A percentile compares a stretch with the other conserved stretches of the same genome.
Conservation (phyloP, 371 early-diverging fungal species). For the Thermomucor indicae-seudaticae region DNA sequence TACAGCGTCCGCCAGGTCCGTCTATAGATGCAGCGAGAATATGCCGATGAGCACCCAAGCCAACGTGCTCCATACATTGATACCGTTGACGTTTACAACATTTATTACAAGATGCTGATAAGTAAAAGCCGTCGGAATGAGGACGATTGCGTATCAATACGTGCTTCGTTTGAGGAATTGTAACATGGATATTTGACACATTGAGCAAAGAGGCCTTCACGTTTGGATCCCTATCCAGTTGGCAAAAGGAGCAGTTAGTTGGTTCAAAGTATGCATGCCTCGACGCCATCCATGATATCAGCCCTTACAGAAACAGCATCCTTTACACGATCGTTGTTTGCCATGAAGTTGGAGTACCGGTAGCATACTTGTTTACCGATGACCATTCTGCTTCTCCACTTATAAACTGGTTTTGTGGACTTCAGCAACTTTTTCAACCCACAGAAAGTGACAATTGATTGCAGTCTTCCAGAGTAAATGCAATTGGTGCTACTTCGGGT, state of each 20-base stretch:
- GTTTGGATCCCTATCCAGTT: not conserved
- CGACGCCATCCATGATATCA: slow-evolving; percentile 3
- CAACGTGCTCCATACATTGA: not conserved
- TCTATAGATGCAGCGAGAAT: too few relatives aligned
- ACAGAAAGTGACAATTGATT: not conserved
- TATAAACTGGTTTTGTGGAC: not conserved
- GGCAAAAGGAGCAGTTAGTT: not conserved
- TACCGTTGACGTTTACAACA: not conserved
- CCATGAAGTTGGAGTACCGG: not conserved
- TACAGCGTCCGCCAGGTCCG: too few relatives aligned
- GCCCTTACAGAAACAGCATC: not conserved
- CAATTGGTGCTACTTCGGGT: not conserved
- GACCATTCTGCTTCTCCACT: not conserved
- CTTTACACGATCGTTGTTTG: slow-evolving; percentile 3
- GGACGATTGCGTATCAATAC: not conserved
- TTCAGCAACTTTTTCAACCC: not conserved
- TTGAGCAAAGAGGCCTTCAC: not conserved
- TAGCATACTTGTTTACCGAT: slow-evolving; percentile 1
- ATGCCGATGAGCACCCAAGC: not conserved
- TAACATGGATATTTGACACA: not conserved
- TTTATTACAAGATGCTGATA: not conserved
- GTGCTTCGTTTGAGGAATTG: not conserved
- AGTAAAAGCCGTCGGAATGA: not conserved
- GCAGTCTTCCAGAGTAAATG: not conserved
- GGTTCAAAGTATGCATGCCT: too few relatives aligned